These are phyloP conservation scores for Lepidopterella palustris DNA, from an alignment of 495 filamentous ascomycete genomes.

Conservation along the genomic window DNA sequence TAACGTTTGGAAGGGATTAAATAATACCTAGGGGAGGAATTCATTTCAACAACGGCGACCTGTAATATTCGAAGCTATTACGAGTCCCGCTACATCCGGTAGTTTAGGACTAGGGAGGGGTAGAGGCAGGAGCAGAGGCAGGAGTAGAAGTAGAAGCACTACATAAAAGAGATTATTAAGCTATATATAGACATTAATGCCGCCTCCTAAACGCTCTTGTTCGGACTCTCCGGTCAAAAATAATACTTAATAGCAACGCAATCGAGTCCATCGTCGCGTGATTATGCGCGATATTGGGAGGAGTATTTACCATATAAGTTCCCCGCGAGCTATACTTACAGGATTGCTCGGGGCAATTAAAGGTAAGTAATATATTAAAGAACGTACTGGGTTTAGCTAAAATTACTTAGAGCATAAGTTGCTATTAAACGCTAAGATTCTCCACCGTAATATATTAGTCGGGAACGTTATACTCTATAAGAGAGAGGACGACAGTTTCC, in stretches of 20 bases:
- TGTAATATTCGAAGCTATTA: neutral
- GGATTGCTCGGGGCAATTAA: constrained; percentile 22
- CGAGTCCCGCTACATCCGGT: neutral
- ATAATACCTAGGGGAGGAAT: constrained; percentile 15
- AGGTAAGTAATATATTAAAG: constrained; percentile 5
- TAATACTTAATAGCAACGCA: constrained; percentile 12
- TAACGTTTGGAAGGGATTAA: constrained; percentile 32
- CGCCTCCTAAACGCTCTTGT: constrained; percentile 20
- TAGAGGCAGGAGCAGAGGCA: neutral
- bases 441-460: constrained; percentile 34
- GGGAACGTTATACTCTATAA: constrained; percentile 41
- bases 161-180: constrained; percentile 6
- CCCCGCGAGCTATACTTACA: constrained; percentile 19
- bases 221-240: constrained; percentile 23
- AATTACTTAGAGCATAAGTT: constrained; percentile 25
- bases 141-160: neutral
- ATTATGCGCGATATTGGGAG: constrained; percentile 20
- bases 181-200: constrained; percentile 3
- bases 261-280: constrained; percentile 20
- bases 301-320: constrained; percentile 17
- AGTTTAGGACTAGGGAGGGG: neutral
- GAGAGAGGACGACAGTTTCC: neutral
- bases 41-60: constrained; percentile 4
- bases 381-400: constrained; percentile 7
- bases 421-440: constrained; percentile 25